phyloP scores from a whole-genome alignment of 73 alveolate genomes.

The Paramecium biaurelia region DNA sequence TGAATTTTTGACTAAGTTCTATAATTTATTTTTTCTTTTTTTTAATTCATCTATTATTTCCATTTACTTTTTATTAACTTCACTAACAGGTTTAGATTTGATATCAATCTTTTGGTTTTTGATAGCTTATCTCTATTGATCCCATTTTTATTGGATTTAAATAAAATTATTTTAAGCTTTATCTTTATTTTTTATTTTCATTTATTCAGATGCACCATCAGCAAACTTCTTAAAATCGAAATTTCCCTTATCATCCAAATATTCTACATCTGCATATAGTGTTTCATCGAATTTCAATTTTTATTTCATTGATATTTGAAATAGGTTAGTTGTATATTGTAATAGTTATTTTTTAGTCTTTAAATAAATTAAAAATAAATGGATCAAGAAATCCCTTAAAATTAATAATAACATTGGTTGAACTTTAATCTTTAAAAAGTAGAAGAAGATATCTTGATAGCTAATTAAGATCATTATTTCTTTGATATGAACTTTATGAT shows the following conservation, averaged over 20 bases:
- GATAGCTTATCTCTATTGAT: background rate
- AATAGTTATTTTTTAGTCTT: background rate
- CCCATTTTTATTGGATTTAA: background rate
- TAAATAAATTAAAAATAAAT: background rate
- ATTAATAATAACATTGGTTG: background rate
- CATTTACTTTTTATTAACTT: background rate
- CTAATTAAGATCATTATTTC: background rate
- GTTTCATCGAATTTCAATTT: background rate
- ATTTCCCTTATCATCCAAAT: constrained; percentile 28
- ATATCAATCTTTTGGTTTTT: background rate
- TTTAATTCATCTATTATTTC: background rate
- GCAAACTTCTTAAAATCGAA: constrained; percentile 34
- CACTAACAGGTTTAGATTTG: background rate
- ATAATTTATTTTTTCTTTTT: background rate
- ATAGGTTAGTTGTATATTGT: background rate
- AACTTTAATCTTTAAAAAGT: background rate
- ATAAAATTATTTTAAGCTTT: background rate
- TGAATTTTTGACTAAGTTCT: background rate
- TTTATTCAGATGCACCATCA: constrained; percentile 8
- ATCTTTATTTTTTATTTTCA: constrained; percentile 6
- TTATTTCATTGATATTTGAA: background rate
- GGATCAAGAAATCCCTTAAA: background rate
- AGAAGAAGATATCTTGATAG: background rate
- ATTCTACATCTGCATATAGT: constrained; percentile 47
- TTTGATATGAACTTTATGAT: background rate